These are phyloP conservation scores for Clitoria ternatea DNA, from an alignment of 306 rosid species.

Conservation along the genomic window DNA sequence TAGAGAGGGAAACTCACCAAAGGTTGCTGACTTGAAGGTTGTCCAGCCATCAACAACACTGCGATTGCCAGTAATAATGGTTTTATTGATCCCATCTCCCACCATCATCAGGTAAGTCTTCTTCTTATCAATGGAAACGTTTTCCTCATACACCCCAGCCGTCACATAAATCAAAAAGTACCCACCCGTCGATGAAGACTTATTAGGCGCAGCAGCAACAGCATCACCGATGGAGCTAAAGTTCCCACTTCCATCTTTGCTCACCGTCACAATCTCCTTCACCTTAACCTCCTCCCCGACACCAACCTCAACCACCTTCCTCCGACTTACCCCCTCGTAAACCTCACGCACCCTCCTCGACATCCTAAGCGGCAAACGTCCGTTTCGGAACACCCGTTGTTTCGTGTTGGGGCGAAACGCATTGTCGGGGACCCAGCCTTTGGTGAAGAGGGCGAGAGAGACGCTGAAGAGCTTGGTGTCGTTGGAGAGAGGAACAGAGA, in stretches of 20 bases:
- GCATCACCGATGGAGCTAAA: slow-evolving; percentile 68
- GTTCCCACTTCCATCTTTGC: slow-evolving; percentile 64
- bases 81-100: slow-evolving; percentile 72
- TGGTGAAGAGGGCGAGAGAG: slow-evolving; percentile 62
- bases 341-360: slow-evolving; percentile 39
- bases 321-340: slow-evolving; percentile 48
- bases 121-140: slow-evolving; percentile 51
- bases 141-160: slow-evolving; percentile 70
- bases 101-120: slow-evolving; percentile 65
- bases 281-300: slow-evolving; percentile 33
- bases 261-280: slow-evolving; percentile 52
- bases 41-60: slow-evolving; percentile 66
- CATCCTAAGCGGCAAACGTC: slow-evolving; percentile 59
- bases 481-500: slow-evolving; percentile 43
- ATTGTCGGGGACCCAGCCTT: slow-evolving; percentile 63
- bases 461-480: slow-evolving; percentile 66
- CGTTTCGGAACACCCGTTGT: slow-evolving; percentile 43
- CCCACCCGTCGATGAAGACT: slow-evolving; percentile 30
- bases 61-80: slow-evolving; percentile 63
- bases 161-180: slow-evolving; percentile 70
- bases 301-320: slow-evolving; percentile 36
- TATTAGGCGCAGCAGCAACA: slow-evolving; percentile 61
- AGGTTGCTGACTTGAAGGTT: slow-evolving; percentile 70
- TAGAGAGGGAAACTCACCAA: no score
- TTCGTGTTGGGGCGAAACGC: slow-evolving; percentile 10